Evolutionary conservation across 306 rosid genomes (phyloP), one percentile per base, ranked within the genome.

Genomic region (Vigna nakashimae): DNA sequence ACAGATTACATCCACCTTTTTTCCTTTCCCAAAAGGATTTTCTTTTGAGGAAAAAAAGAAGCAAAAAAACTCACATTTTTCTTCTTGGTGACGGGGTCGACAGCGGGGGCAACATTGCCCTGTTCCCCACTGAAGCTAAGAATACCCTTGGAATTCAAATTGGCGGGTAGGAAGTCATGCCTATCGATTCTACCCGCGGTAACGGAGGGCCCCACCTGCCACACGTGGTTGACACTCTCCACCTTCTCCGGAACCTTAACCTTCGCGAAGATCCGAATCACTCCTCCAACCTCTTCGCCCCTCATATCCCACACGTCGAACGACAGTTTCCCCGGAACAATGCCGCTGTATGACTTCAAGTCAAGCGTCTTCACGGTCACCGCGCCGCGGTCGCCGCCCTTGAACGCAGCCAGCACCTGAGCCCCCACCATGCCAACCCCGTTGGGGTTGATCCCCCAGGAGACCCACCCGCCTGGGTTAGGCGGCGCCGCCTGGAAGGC

Each of bases 391-490:
- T 24, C 48, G 42, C 87, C 79, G 51, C 3, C n/a, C 6, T 59
- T 65, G 52, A 56, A 87, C 13, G 95, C 93, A 1, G 79, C 65
- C 1, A 94, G 59, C 7, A 92, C 69, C 48, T 92, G 95, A 0
- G 97, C 68, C 0, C 97, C 95, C 7, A 0, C n/a, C 98, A 90
- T 94, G 17, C 93, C 95, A 5, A 32, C 8, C 1, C 18, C 73
- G 0, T 76, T 84, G 0, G 92, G 97, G 59, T 94, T 94, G 7
- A 94, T 43, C 2, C 89, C 97, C 97, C 97, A 92, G 0, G 91
- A 59, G n/a, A 90, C 32, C 95, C 95, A 94, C 0, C 97, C 97
- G 0, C 36, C 40, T 9, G 91, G 4, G 0, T 2, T 30, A 0
- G 94, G 9, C 7, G 88, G 89, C 1, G 88, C 1, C 0, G 95